Conservation (phyloP, 164 flowering plant genomes). For the Stephania cephalantha region DNA sequence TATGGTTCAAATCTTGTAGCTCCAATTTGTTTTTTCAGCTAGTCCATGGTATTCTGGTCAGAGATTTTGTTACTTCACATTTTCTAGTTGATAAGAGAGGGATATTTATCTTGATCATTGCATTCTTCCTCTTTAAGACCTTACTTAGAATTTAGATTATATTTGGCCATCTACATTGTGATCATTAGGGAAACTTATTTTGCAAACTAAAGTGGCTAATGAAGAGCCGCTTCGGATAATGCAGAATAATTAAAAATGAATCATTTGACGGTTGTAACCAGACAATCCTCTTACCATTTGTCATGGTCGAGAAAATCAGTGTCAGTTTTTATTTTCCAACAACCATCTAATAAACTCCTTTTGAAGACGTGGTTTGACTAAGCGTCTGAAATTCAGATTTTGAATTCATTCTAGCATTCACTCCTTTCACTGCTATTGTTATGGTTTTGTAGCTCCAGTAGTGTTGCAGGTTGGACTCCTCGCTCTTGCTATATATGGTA, state of each 20-base stretch:
- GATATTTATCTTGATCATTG: not conserved
- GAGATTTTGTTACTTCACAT: not conserved
- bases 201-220: too few species aligned
- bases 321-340: too few species aligned
- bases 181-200: not conserved
- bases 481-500: constrained; percentile 21
- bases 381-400: not conserved
- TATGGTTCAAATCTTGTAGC: not conserved
- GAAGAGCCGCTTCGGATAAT: too few species aligned
- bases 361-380: too few species aligned
- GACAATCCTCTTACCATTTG: too few species aligned
- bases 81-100: not conserved
- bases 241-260: too few species aligned
- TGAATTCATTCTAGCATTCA: not conserved
- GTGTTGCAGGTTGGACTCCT: constrained; percentile 1
- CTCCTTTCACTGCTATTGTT: not conserved
- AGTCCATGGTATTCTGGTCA: not conserved
- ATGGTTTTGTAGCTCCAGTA: not conserved
- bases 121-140: too few species aligned
- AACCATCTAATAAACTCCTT: too few species aligned
- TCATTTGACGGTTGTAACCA: too few species aligned
- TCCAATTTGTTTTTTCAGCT: not conserved
- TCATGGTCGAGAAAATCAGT: too few species aligned
- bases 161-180: not conserved
- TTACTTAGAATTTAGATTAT: too few species aligned